Conservation (phyloP, 2,329 filamentous ascomycete genomes). For the Chaetomium strumarium region DNA sequence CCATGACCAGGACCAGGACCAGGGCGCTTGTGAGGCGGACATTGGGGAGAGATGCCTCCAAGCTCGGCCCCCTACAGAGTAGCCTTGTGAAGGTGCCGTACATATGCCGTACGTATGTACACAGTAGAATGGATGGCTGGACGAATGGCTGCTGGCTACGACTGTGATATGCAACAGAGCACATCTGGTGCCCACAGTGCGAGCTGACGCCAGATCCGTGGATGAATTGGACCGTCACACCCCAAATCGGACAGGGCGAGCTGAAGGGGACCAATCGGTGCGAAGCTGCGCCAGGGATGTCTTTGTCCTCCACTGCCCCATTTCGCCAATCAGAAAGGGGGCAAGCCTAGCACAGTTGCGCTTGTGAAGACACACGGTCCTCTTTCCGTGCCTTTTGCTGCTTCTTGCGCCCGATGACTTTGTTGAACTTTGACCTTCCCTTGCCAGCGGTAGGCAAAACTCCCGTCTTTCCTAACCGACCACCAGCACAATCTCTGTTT, state of each 20-base stretch:
- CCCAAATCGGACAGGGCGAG: conserved; percentile 13
- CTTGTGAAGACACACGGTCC: conserved; percentile 23
- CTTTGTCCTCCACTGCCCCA: conserved; percentile 9
- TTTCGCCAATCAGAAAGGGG: conserved; percentile 22
- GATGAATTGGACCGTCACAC: conserved; percentile 2
- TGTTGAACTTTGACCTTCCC: conserved; percentile 13
- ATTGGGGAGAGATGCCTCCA: conserved; percentile 8
- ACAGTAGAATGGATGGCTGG: too few relatives aligned
- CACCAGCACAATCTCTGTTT: conserved; percentile 4
- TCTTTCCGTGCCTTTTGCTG: conserved; percentile 16
- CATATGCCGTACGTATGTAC: too few relatives aligned
- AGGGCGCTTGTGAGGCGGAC: conserved; percentile 3
- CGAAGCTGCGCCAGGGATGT: conserved; percentile 3
- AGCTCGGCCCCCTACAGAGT: neutral
- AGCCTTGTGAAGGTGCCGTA: neutral
- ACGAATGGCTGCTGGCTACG: too few relatives aligned
- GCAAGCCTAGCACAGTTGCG: conserved; percentile 10
- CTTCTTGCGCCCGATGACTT: conserved; percentile 7
- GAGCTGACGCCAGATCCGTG: conserved; percentile 6
- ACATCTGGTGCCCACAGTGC: conserved; percentile 6
- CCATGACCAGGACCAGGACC: conserved; percentile 3
- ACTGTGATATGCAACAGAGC: too few relatives aligned
- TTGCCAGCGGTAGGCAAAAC: neutral
- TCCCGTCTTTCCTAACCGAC: conserved; percentile 11
- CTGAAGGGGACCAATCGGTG: conserved; percentile 2